Evolutionary conservation across 495 filamentous ascomycete species (phyloP), one percentile per base, ranked within the genome.

Genomic region (Platismatia glauca): DNA sequence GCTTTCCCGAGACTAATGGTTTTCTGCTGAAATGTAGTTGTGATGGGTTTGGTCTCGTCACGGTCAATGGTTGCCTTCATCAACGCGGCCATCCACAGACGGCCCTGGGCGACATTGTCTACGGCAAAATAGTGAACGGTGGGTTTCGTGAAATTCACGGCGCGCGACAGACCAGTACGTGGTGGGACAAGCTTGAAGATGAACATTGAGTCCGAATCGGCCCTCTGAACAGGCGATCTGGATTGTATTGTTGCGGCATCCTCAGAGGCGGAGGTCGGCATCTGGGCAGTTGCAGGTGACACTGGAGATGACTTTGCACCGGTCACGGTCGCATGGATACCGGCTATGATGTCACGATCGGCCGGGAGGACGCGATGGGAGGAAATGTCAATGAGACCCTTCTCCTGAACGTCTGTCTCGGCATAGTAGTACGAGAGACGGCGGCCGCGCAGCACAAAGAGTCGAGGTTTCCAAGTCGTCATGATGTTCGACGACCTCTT

Each of bases 21-120:
- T 74, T 93, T 90, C 68, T 91, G 91, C 69, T 93, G 89, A 76
- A 96, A 97, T n/a, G 91, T 94, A 0, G 87, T 91, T 39, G 87
- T 89, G 59, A 95, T 84, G 1, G 83, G 79, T 62, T 86, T 79
- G 11, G 82, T 80, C 67, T 93, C 84, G 68, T 99, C 94, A 62
- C 92, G 87, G 66, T 97, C 95, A 66, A 99, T 99, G 7, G 95
- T 99, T 5, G 95, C 95, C 75, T 97, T 99, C 90, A 97, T 95
- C 63, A 99, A 77, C 15, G 95, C 95, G 6, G 90, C 95, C 95
- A 99, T 99, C 95, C 95, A 99, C 46, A 91, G 75, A 22, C 95
- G 85, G 20, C 94, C 95, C 67, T 94, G 85, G 61, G 89, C 82
- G 43, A 95, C 78, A 62, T 87, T 96, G 56, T 93, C 90, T 44